Conservation (phyloP, 352 stramenopile species). For the Phytophthora meadii region DNA sequence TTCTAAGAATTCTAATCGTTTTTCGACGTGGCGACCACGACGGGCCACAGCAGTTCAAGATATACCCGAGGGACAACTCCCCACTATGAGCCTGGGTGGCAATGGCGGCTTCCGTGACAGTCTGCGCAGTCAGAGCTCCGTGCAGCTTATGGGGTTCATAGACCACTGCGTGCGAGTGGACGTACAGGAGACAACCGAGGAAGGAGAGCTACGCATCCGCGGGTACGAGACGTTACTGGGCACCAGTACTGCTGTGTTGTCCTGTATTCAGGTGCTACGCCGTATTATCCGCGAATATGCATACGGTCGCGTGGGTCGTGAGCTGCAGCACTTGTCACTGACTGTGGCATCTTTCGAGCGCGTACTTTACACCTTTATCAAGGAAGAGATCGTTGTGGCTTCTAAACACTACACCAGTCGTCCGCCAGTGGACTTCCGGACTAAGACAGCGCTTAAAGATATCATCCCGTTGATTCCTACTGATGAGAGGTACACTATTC, state of each 20-base stretch:
- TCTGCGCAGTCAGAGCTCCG: conserved; percentile 79
- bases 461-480: conserved; percentile 88
- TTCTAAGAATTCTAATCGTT: conserved; percentile 11
- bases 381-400: conserved; percentile 86
- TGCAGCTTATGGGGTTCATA: conserved; percentile 87
- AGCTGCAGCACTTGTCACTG: conserved; percentile 87
- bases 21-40: conserved; percentile 21
- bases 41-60: conserved; percentile 14
- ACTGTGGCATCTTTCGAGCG: conserved; percentile 87
- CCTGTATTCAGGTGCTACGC: conserved; percentile 80
- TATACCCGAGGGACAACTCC: neutral
- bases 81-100: conserved; percentile 7
- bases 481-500: conserved; percentile 82
- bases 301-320: conserved; percentile 79
- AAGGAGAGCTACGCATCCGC: conserved; percentile 71
- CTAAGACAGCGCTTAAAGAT: conserved; percentile 87
- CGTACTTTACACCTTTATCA: conserved; percentile 89
- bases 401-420: conserved; percentile 66
- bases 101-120: conserved; percentile 21
- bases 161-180: conserved; percentile 58
- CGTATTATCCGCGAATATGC: conserved; percentile 89
- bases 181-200: conserved; percentile 62
- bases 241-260: conserved; percentile 73
- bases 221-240: conserved; percentile 81
- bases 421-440: conserved; percentile 72